These are phyloP conservation scores for Globisporangium irregulare DNA, from an alignment of 352 stramenopile species.

Conservation along the genomic window DNA sequence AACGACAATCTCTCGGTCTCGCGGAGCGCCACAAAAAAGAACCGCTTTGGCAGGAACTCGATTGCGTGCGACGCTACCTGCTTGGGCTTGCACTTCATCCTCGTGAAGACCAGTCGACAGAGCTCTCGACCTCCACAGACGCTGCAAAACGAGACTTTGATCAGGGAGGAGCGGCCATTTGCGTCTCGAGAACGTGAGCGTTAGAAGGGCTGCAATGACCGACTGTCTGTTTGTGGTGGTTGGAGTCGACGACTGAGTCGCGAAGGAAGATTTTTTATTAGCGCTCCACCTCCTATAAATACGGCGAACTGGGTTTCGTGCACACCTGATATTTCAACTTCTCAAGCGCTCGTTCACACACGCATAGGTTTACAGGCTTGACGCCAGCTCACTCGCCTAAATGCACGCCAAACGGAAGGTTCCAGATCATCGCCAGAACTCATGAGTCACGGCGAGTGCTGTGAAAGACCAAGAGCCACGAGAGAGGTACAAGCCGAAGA, in stretches of 20 bases:
- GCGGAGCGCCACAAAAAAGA: constrained; percentile 52
- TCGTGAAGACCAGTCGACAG: neutral
- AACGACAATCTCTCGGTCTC: constrained; percentile 29
- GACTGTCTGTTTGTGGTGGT: neutral
- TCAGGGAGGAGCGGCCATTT: constrained; percentile 5
- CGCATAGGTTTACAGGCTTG: neutral
- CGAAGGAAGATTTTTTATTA: neutral
- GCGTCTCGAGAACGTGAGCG: neutral
- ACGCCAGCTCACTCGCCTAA: neutral
- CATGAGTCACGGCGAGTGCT: neutral
- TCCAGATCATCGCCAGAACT: too few species aligned
- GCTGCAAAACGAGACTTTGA: neutral
- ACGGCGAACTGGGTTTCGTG: neutral
- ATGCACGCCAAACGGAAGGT: neutral
- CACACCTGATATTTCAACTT: too few species aligned
- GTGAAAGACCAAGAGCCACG: neutral
- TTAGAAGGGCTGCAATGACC: neutral
- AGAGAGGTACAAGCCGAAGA: too few species aligned
- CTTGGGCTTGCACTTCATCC: constrained; percentile 49
- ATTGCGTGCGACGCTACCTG: constrained; percentile 36
- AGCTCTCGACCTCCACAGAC: neutral
- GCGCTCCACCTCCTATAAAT: neutral
- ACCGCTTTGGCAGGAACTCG: constrained; percentile 50
- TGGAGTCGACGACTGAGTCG: neutral
- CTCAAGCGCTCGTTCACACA: neutral